phyloP scores from a whole-genome alignment of 148 eudicot species.

The Fagopyrum esculentum region DNA sequence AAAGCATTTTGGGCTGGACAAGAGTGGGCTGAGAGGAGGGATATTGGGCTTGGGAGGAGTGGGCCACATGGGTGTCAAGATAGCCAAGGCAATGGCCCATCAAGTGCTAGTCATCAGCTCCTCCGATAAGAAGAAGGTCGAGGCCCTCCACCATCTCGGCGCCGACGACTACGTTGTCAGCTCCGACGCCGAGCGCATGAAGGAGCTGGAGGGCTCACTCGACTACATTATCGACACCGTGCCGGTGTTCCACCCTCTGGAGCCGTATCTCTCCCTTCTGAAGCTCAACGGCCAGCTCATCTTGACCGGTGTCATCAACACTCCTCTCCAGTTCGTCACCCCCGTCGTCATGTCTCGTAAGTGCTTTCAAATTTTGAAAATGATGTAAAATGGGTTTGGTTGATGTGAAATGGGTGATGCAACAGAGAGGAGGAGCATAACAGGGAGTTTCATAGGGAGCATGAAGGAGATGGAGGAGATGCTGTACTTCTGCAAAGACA shows the following conservation, averaged over 20 bases:
- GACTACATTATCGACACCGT: conserved; percentile 84
- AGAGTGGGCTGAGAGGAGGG: conserved; percentile 69
- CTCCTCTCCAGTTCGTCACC: conserved; percentile 62
- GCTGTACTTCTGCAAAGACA: conserved; percentile 76
- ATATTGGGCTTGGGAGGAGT: conserved; percentile 95
- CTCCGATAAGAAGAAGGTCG: conserved; percentile 65
- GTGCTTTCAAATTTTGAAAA: conserved; percentile 6
- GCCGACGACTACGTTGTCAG: conserved; percentile 79
- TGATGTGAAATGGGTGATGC: background rate
- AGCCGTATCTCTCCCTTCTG: conserved; percentile 56
- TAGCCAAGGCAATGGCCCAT: conserved; percentile 96
- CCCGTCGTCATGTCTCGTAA: conserved; percentile 82
- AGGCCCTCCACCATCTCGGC: conserved; percentile 74
- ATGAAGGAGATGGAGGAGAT: conserved; percentile 77
- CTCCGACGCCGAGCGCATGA: conserved; percentile 43
- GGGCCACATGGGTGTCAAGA: conserved; percentile 94
- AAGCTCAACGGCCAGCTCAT: conserved; percentile 58
- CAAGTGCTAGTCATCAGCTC: conserved; percentile 88
- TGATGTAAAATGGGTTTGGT: background rate
- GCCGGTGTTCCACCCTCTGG: conserved; percentile 75
- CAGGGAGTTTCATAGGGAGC: conserved; percentile 88
- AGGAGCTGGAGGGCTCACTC: conserved; percentile 37
- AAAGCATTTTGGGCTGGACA: conserved; percentile 62
- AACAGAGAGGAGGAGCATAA: conserved; percentile 70
- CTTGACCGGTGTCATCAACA: conserved; percentile 64